Percentiles rank a stretch among this genome's conserved stretches.
Conservation (phyloP, 139 green algal genomes). For the Auxenochlorella pyrenoidosa region DNA sequence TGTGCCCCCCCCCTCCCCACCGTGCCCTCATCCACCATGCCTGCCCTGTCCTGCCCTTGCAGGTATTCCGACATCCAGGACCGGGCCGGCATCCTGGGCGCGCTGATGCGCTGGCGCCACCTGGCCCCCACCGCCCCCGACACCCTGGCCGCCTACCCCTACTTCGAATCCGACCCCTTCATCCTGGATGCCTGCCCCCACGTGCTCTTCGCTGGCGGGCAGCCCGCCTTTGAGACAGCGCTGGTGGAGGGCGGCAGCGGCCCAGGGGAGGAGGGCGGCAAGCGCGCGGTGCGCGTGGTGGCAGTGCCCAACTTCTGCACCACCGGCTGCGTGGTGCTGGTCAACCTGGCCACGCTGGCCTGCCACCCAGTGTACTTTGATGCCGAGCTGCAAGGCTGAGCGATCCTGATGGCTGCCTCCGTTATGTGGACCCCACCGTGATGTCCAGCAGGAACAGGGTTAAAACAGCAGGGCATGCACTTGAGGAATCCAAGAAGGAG, state of each 20-base stretch:
- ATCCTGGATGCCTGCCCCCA: constrained; percentile 87
- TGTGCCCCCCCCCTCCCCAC: too few relatives aligned
- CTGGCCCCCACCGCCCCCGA: constrained; percentile 95
- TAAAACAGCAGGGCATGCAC: too few relatives aligned
- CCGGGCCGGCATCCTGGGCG: constrained; percentile 73
- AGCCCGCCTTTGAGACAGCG: constrained; percentile 84
- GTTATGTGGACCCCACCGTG: too few relatives aligned
- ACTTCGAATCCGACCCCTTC: constrained; percentile 92
- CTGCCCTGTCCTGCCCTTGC: background rate
- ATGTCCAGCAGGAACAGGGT: too few relatives aligned
- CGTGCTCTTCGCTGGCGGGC: constrained; percentile 94
- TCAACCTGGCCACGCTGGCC: constrained; percentile 88
- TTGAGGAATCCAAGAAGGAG: too few relatives aligned
- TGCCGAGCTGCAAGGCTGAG: constrained; percentile 1
- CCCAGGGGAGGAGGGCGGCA: constrained; percentile 37
- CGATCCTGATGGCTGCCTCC: background rate
- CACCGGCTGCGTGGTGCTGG: constrained; percentile 78
- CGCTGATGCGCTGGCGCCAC: constrained; percentile 87
- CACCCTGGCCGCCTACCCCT: constrained; percentile 95
- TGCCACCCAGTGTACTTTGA: constrained; percentile 82
- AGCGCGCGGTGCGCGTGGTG: constrained; percentile 67
- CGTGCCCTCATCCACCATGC: too few relatives aligned
- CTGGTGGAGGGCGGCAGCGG: constrained; percentile 39
- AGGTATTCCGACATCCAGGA: constrained; percentile 63
- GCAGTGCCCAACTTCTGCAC: constrained; percentile 81